These are phyloP conservation scores for Globisporangium splendens DNA, from an alignment of 352 stramenopile species.

Conservation along the genomic window DNA sequence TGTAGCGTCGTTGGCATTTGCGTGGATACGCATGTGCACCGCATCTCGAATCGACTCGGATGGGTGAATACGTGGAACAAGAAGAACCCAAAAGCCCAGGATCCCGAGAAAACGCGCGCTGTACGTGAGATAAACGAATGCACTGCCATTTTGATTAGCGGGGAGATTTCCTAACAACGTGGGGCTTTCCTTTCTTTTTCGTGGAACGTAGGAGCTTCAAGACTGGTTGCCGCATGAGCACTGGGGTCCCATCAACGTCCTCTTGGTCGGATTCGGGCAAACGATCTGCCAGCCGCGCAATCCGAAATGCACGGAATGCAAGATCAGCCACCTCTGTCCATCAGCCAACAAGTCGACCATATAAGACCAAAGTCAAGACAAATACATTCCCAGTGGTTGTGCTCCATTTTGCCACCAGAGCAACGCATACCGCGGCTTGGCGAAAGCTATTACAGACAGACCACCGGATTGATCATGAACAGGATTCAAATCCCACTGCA, in stretches of 20 bases:
- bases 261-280: slow-evolving; percentile 96
- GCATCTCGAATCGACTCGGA: slow-evolving; percentile 93
- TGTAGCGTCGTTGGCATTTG: slow-evolving; percentile 88
- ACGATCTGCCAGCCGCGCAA: slow-evolving; percentile 79
- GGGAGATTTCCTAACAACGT: background rate
- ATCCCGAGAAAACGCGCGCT: slow-evolving; percentile 90
- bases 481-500: too few relatives aligned
- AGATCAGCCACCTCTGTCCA: slow-evolving; percentile 64
- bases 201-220: slow-evolving; percentile 78
- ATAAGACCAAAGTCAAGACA: too few relatives aligned
- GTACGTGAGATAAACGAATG: slow-evolving; percentile 12
- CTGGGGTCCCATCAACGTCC: slow-evolving; percentile 91
- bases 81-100: slow-evolving; percentile 65
- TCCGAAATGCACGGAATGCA: slow-evolving; percentile 74
- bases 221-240: slow-evolving; percentile 90
- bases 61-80: slow-evolving; percentile 92
- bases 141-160: background rate
- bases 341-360: slow-evolving; percentile 32
- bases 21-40: slow-evolving; percentile 96
- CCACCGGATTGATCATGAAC: too few relatives aligned
- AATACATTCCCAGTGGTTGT: too few relatives aligned
- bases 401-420: too few relatives aligned
- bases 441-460: too few relatives aligned
- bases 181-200: background rate
- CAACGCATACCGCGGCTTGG: too few relatives aligned